Base-by-base conservation (phyloP, 257 asterid species). In the Solanum commersonii region DNA sequence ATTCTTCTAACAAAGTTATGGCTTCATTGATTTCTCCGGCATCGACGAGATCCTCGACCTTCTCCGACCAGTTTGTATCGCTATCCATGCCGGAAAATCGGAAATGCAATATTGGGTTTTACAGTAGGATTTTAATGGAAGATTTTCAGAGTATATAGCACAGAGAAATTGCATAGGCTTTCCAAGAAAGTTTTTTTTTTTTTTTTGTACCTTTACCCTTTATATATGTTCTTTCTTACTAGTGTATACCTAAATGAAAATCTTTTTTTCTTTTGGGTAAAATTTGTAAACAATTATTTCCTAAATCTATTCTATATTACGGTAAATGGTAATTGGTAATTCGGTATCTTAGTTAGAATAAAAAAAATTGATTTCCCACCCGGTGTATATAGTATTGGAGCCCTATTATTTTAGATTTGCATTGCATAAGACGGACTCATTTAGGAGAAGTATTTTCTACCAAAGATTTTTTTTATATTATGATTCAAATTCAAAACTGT, bases 21-120 rank as follows among this genome's bases (percentile, higher is more conserved):
- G 98, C 97, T 88, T 84, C 90, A 33, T 89, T 95, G 85, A 88
- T 86, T 79, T 96, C 94, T 35, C 96, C 98, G 52, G 35, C 93
- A 20, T 91, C 89, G 10, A 93, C 88, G 38, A 95, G 94, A 89
- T 95, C 98, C 85, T 96, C 98, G 42, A 91, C 96, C 87, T 87
- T 88, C 91, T 95, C 99, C 76, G 96, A 88, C 99, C 98, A 96
- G 93, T 90, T 94, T 87, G 46, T 42, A 76, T 40, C 42, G 67
- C 40, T 12, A 42, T 67, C 22, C 81, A 37, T 27, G 59, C 16
- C 40, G 81, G 52, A 46, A 38, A 37, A 22, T 59, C 4, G 23
- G 49, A 6, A 56, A 59, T 10, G 83, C 33, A 5, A 42, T 5
- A 77, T 15, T 10, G 85, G 67, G 16, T 79, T 44, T 79, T 79